Conservation (phyloP, 2,329 filamentous ascomycete species). For the Exserohilum rostratum region DNA sequence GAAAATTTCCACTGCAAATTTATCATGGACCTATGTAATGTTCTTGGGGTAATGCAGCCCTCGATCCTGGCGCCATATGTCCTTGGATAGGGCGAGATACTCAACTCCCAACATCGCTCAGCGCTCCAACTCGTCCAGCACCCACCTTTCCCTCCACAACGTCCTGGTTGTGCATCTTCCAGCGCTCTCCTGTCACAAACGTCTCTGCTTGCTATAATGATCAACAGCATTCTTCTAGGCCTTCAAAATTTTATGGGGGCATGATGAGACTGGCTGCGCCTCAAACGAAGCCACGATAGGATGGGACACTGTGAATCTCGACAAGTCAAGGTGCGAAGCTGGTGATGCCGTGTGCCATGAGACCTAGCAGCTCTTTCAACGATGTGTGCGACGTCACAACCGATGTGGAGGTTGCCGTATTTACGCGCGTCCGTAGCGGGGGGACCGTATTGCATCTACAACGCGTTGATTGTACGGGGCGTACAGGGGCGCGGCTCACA, state of each 20-base stretch:
- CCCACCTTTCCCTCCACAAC: background rate
- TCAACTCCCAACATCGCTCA: background rate
- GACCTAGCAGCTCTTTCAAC: background rate
- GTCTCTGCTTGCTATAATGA: background rate
- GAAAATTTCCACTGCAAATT: background rate
- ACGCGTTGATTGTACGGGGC: background rate
- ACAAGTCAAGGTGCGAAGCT: background rate
- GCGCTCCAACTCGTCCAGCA: background rate
- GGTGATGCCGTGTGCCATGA: background rate
- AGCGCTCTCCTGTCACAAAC: background rate
- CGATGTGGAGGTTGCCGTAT: background rate
- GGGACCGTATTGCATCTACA: background rate
- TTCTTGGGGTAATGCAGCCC: background rate
- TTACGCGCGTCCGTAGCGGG: background rate
- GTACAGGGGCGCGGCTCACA: background rate
- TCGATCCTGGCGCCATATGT: background rate
- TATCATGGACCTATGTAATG: slow-evolving; percentile 4
- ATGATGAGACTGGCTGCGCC: background rate
- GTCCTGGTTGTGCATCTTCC: background rate
- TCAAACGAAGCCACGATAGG: background rate
- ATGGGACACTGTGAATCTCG: background rate
- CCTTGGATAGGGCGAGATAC: background rate
- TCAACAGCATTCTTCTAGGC: no score
- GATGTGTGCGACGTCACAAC: background rate
- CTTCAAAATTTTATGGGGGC: no score